Percentiles rank a stretch among this genome's conserved stretches.
Evolutionary conservation across 2,329 filamentous ascomycete genomes (phyloP).

Genomic region (Cordyceps cateniannulata): DNA sequence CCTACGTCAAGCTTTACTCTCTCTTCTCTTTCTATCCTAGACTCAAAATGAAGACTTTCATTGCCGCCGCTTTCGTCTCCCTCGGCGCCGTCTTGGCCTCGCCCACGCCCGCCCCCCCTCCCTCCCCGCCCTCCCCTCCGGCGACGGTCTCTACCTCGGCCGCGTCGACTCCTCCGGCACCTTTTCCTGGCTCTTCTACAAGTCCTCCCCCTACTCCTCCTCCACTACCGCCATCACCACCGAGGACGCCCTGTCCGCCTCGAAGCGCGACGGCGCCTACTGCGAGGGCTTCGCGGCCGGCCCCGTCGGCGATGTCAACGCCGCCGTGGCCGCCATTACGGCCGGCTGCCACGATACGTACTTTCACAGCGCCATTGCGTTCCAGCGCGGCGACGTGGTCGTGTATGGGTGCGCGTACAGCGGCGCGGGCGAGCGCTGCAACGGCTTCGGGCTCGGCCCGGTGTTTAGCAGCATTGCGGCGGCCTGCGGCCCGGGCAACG

Average conservation of each 20-base stretch:
- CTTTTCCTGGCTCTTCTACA: neutral
- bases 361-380: neutral
- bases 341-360: neutral
- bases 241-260: neutral
- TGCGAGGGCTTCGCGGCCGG: neutral
- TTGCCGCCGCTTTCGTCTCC: neutral
- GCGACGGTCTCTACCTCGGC: neutral
- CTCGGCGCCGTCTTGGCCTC: neutral
- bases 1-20: neutral
- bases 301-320: neutral
- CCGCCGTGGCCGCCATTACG: neutral
- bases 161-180: neutral
- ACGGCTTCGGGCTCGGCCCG: neutral
- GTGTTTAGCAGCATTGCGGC: neutral
- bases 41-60: neutral
- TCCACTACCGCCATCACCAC: neutral
- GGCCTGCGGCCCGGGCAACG: neutral
- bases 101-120: neutral
- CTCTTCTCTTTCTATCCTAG: neutral
- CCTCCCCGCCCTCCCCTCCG: neutral
- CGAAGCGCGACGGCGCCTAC: neutral
- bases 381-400: neutral
- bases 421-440: neutral
- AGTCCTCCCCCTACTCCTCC: neutral
- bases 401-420: constrained; percentile 1